Percentiles rank a stretch among this genome's conserved stretches.
phyloP scores from a whole-genome alignment of 108 stramenopile species.

The Discostella stelligeroides region DNA sequence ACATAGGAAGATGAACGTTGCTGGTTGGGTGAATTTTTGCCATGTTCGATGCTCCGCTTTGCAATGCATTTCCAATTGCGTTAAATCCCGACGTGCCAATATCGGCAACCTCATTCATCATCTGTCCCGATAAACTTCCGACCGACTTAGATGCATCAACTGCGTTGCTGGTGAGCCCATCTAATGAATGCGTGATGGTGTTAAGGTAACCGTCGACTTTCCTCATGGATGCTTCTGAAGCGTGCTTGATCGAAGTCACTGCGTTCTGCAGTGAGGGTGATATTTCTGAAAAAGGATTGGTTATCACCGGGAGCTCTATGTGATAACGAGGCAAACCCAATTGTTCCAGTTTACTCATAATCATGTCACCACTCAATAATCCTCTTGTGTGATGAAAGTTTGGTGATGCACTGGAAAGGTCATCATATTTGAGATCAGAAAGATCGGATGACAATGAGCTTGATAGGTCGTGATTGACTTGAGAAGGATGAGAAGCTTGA shows the following conservation, averaged over 20 bases:
- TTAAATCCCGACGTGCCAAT: slow-evolving; percentile 12
- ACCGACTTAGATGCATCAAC: slow-evolving; percentile 1
- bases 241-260: neutral
- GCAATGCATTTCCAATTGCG: slow-evolving; percentile 12
- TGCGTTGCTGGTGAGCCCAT: neutral
- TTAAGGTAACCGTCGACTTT: neutral
- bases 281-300: neutral
- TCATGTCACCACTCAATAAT: neutral
- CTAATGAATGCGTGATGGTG: neutral
- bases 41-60: neutral
- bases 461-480: neutral
- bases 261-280: neutral
- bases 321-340: neutral
- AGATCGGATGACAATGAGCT: neutral
- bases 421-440: slow-evolving; percentile 1
- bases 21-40: neutral
- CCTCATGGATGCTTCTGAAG: neutral
- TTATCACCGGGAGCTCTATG: neutral
- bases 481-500: neutral
- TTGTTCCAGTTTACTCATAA: slow-evolving; percentile 6
- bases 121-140: slow-evolving; percentile 10
- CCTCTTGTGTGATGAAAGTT: neutral
- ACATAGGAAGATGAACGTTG: slow-evolving; percentile 5
- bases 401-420: neutral
- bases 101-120: slow-evolving; percentile 15